phyloP scores from a whole-genome alignment of 108 stramenopile species.

The Bacterosira constricta region DNA sequence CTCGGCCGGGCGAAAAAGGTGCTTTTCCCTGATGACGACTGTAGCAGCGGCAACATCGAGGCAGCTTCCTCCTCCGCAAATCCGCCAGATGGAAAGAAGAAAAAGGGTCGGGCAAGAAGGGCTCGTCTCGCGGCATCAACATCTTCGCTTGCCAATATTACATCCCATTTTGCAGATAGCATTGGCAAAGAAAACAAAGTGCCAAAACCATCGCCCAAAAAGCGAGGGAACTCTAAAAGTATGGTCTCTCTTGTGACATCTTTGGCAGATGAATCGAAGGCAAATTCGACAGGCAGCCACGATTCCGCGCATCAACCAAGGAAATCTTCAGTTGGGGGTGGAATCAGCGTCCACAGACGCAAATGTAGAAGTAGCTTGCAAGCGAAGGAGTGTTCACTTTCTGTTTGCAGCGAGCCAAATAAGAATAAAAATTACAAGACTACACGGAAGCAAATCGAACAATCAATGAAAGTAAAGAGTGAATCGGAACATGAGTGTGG shows the following conservation, averaged over 20 bases:
- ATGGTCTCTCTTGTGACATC: conserved; percentile 27
- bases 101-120: conserved; percentile 15
- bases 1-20: conserved; percentile 34
- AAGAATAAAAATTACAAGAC: not conserved
- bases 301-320: not conserved
- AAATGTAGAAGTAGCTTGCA: not conserved
- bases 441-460: not conserved
- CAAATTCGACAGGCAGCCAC: not conserved
- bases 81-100: conserved; percentile 12
- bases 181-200: conserved; percentile 17
- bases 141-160: conserved; percentile 21
- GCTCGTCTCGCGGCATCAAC: not conserved
- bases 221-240: not conserved
- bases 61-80: not conserved
- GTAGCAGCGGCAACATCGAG: not conserved
- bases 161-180: not conserved
- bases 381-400: not conserved
- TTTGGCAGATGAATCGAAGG: not conserved
- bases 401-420: not conserved
- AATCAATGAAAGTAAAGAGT: not conserved
- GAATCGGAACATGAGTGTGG: not conserved
- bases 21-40: conserved; percentile 21
- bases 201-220: not conserved
- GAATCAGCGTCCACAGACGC: not conserved
- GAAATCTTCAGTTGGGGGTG: not conserved